Percentiles rank a stretch among this genome's conserved stretches.
Conservation (phyloP, 2,329 filamentous ascomycete genomes). For the Aspergillus cejpii region DNA sequence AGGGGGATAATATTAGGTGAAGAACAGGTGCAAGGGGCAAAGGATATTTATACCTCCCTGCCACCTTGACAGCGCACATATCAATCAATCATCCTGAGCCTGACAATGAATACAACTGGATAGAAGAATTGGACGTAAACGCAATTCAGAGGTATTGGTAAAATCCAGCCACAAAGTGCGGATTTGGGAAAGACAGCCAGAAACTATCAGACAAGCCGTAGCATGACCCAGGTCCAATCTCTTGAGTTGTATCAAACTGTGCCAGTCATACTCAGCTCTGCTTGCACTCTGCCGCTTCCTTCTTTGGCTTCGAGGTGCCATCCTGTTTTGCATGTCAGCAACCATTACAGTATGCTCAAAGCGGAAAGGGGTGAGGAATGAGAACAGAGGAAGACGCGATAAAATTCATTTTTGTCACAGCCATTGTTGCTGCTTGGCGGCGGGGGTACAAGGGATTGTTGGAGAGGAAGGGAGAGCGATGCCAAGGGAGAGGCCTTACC, state of each 20-base stretch:
- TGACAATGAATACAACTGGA: neutral
- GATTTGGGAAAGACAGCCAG: neutral
- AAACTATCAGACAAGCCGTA: neutral
- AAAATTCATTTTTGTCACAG: neutral
- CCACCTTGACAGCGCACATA: neutral
- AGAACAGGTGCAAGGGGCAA: constrained; percentile 31
- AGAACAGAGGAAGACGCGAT: neutral
- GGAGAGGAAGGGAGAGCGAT: neutral
- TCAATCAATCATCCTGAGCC: neutral
- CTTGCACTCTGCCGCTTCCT: constrained; percentile 93
- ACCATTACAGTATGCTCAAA: neutral
- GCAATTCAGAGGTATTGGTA: neutral
- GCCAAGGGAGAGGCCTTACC: constrained; percentile 28
- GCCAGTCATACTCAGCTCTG: constrained; percentile 61
- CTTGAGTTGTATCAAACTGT: neutral
- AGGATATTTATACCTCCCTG: constrained; percentile 22
- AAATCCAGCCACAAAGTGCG: neutral
- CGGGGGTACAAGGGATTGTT: neutral
- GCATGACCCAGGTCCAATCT: neutral
- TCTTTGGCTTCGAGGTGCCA: constrained; percentile 82
- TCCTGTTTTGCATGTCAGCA: constrained; percentile 53
- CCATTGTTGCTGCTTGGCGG: neutral
- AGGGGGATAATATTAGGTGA: constrained; percentile 20
- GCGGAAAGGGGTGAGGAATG: neutral
- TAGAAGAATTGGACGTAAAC: neutral